Conservation (phyloP, 768 basidiomycete species). For the Termitomyces heimii region DNA sequence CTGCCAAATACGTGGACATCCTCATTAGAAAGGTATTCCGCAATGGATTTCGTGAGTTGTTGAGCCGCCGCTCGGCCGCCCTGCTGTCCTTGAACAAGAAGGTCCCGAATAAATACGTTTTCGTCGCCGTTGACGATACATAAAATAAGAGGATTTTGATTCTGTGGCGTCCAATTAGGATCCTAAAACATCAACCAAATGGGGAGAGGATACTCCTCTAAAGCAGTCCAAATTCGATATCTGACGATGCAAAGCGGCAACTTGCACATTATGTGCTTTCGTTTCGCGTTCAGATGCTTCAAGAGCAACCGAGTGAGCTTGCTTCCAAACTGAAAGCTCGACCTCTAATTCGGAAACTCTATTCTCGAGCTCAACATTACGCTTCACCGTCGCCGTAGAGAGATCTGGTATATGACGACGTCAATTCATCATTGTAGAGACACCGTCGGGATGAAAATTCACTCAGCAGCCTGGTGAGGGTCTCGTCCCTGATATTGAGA, state of each 20-base stretch:
- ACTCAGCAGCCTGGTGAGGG: conserved; percentile 59
- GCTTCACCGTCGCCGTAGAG: conserved; percentile 56
- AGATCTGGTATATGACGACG: conserved; percentile 37
- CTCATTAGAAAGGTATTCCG: conserved; percentile 60
- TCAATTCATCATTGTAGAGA: background rate
- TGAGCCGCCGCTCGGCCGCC: conserved; percentile 64
- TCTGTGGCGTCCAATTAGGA: conserved; percentile 28
- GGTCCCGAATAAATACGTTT: conserved; percentile 54
- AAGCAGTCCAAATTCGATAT: conserved; percentile 53
- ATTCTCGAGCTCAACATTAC: conserved; percentile 57
- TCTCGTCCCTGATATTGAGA: conserved; percentile 51
- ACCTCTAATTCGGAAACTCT: conserved; percentile 63
- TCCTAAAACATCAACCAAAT: background rate
- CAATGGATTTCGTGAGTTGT: conserved; percentile 61
- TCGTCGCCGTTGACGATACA: conserved; percentile 73
- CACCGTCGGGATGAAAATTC: conserved; percentile 5
- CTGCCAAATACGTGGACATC: conserved; percentile 55
- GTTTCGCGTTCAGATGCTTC: conserved; percentile 59
- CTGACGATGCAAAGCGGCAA: conserved; percentile 59
- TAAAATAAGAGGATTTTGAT: conserved; percentile 62
- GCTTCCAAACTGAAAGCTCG: conserved; percentile 67
- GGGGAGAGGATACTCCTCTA: conserved; percentile 21
- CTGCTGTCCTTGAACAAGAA: conserved; percentile 56
- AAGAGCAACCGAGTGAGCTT: conserved; percentile 56
- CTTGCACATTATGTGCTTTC: conserved; percentile 63